Evolutionary conservation across 495 filamentous ascomycete species (phyloP).

Genomic region (Aspergillus mulundensis): DNA sequence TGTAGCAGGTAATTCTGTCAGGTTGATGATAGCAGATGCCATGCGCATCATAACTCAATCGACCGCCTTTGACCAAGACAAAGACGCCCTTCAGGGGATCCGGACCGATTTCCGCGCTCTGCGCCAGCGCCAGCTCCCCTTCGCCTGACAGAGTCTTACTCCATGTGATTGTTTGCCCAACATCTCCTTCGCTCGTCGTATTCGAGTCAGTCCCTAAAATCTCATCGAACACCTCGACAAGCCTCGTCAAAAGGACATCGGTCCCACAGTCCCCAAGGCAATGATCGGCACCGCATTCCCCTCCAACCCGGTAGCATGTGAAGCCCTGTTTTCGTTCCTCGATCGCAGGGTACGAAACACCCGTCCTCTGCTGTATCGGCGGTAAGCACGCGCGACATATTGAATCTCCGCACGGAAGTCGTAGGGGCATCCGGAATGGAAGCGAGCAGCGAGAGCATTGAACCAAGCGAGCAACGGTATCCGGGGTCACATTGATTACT

Average conservation of each 20-base stretch:
- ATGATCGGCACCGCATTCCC: slow-evolving; percentile 64
- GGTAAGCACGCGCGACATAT: slow-evolving; percentile 76
- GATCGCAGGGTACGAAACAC: slow-evolving; percentile 70
- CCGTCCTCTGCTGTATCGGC: slow-evolving; percentile 50
- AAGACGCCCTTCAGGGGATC: slow-evolving; percentile 31
- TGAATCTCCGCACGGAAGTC: slow-evolving; percentile 78
- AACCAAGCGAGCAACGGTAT: slow-evolving; percentile 60
- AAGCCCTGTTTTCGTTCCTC: slow-evolving; percentile 63
- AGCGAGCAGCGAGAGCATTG: slow-evolving; percentile 73
- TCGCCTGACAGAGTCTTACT: slow-evolving; percentile 19
- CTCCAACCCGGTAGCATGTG: slow-evolving; percentile 57
- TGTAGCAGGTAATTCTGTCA: slow-evolving; percentile 32
- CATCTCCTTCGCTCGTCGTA: slow-evolving; percentile 4
- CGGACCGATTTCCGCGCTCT: slow-evolving; percentile 16
- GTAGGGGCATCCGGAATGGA: slow-evolving; percentile 63
- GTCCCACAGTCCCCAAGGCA: slow-evolving; percentile 68
- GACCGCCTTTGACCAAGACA: slow-evolving; percentile 26
- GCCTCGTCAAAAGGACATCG: slow-evolving; percentile 70
- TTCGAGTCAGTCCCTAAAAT: slow-evolving; percentile 29
- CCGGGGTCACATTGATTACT: not conserved
- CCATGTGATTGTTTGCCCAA: slow-evolving; percentile 38
- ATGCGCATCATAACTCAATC: slow-evolving; percentile 30
- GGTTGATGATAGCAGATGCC: slow-evolving; percentile 54
- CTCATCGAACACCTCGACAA: slow-evolving; percentile 51
- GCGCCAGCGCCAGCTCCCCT: slow-evolving; percentile 30